A percentile compares a stretch with the other conserved stretches of the same genome.
phyloP scores from a whole-genome alignment of 2,329 filamentous ascomycete species.

The Phialophora chinensis region DNA sequence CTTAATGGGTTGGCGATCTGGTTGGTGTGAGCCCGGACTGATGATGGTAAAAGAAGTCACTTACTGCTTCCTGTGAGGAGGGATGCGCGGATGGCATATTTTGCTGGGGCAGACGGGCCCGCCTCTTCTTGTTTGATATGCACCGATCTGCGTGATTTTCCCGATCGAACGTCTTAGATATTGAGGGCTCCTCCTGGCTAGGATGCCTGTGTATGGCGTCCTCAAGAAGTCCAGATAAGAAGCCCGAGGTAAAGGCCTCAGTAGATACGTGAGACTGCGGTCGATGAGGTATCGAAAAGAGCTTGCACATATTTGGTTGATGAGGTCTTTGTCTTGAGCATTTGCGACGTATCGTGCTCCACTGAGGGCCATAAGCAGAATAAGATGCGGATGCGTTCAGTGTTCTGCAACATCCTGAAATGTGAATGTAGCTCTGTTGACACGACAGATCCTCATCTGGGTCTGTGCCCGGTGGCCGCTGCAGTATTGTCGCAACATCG shows the following conservation, averaged over 20 bases:
- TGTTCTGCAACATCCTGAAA: conserved; percentile 7
- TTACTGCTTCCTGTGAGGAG: background rate
- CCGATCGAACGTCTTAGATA: background rate
- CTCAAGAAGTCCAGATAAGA: background rate
- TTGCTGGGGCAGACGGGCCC: background rate
- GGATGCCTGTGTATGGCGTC: background rate
- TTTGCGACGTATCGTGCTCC: conserved; percentile 2
- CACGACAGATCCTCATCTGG: background rate
- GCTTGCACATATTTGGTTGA: conserved; percentile 1
- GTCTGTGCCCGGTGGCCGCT: background rate
- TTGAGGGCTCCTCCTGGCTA: background rate
- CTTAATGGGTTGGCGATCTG: background rate
- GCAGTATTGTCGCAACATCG: background rate
- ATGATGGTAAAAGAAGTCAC: background rate
- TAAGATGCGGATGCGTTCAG: background rate
- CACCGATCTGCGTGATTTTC: background rate
- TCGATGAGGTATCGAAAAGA: background rate
- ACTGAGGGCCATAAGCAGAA: background rate
- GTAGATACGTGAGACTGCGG: background rate
- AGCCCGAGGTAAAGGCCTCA: background rate
- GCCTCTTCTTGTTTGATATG: background rate
- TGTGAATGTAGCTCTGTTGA: background rate
- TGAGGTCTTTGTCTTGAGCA: background rate
- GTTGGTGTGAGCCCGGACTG: background rate
- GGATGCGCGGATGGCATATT: background rate